Evolutionary conservation across 139 green algal species (phyloP), one percentile per base, ranked within the genome.

Genomic region (Picochlorum sp.): DNA sequence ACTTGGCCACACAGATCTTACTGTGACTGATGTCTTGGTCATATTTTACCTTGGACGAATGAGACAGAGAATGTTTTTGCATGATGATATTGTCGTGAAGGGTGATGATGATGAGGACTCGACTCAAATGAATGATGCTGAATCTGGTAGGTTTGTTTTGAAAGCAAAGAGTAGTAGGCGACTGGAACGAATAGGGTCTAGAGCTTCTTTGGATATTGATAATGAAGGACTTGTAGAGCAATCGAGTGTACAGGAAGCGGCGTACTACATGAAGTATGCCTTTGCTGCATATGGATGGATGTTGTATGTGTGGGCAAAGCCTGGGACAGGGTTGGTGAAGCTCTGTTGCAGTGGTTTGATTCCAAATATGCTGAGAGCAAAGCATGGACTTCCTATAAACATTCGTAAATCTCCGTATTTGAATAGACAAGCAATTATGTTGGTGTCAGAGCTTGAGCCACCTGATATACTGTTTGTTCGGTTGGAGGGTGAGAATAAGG

Each of bases 251-350:
- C 26, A 24, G 1, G 60, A 76, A 26, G 78, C 71, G 1, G 61
- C 72, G 0, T 60, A 77, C 56, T 79, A 59, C 34, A 67, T 55
- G 49, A 73, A 74, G 16, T 85, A 69, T 58, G 73, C 75, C 1
- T 84, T 84, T 71, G 79, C 73, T 1, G 52, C 59, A 2, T 85
- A 84, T 52, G 79, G 76, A 38, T 78, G 75, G 62, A 68, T 85
- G 61, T 70, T 85, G 7, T 84, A 68, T 44, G 54, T 85, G 6
- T 83, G 65, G 45, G 50, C 34, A 23, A 60, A 68, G 28, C 70
- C 20, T 49, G 68, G 65, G 37, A 76, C 57, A 30, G 78, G 78
- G 23, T 30, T 68, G 60, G 24, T 73, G 60, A 45, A 80, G 57
- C 57, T 84, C 41, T 76, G 68, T 45, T 81, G 59, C 49, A 76